Base-by-base conservation (phyloP, 805 yeast genomes). In the Kuraishia molischiana region DNA sequence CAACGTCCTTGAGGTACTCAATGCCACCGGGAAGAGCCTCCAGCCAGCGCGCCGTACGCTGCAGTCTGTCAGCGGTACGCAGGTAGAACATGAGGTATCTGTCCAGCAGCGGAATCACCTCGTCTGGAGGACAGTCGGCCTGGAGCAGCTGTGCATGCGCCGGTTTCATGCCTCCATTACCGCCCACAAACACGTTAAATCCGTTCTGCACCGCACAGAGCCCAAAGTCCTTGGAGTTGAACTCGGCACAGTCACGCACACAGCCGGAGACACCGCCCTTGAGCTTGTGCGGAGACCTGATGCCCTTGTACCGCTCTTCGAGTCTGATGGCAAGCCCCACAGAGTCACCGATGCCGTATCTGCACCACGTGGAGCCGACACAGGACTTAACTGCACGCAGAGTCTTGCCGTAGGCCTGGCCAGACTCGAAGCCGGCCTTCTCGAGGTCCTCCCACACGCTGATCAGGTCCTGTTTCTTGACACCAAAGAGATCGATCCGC, bases 151-250 rank as follows among this genome's bases (percentile, higher is more conserved):
- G 55, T 0, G 62, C 64, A 45, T 59, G 64, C 3, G 65, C 64
- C 2, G 65, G 65, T 32, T 56, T 59, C 64, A 60, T 59, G 41
- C 64, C 65, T 33, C 65, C 65, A 40, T 60, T 60, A 20, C 64
- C 65, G 13, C 65, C 65, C 29, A 59, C 64, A 39, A 41, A 60
- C 17, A 60, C 59, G 38, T 56, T 58, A 42, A 47, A 60, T 2
- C 65, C 65, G 38, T 52, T 55, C 36, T 54, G 58, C 13, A 58
- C 62, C 11, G 64, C 60, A 44, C 63, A 58, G 1, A 59, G 47
- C 9, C 65, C 65, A 42, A 59, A 59, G 39, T 59, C 65, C 40
- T 59, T 59, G 11, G 57, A 54, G 41, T 59, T 63, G 39, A 59
- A 56, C 40, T 60, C 64, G 9, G 63, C 64, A 44, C 65, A 60